Conservation (phyloP, 345 rosid genomes). For the Excoecaria agallocha region DNA sequence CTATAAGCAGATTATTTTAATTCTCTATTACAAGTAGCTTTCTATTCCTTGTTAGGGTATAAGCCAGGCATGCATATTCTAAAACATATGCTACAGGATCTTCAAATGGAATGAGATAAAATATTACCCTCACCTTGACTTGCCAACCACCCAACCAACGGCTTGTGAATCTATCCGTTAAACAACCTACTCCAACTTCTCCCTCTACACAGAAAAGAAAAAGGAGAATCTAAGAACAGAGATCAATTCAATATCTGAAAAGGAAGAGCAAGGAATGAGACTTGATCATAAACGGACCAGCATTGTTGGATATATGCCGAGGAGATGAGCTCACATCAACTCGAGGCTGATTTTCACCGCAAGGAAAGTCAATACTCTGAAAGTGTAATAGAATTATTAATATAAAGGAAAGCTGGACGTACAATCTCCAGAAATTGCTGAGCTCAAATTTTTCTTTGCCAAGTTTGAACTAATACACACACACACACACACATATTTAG, state of each 20-base stretch:
- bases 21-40: not conserved
- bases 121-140: slow-evolving; percentile 28
- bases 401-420: not conserved
- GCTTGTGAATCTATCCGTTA: slow-evolving; percentile 30
- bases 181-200: slow-evolving; percentile 15
- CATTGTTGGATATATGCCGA: slow-evolving; percentile 18
- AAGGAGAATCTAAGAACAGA: not conserved
- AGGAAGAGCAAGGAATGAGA: not conserved
- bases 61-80: not conserved
- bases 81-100: not conserved
- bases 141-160: slow-evolving; percentile 47
- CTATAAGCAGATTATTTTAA: not conserved
- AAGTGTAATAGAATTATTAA: slow-evolving; percentile 11
- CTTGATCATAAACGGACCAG: slow-evolving; percentile 28
- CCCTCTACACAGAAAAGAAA: slow-evolving; percentile 20
- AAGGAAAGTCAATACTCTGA: slow-evolving; percentile 18
- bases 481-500: not conserved
- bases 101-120: slow-evolving; percentile 9
- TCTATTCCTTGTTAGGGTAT: not conserved
- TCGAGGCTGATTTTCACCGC: slow-evolving; percentile 23
- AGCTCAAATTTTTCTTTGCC: slow-evolving; percentile 9
- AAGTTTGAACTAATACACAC: not conserved
- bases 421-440: not conserved
- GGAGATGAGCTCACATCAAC: slow-evolving; percentile 18
- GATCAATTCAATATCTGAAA: not conserved